phyloP scores from a whole-genome alignment of 2,329 filamentous ascomycete species.

The Aspergillus cejpii region DNA sequence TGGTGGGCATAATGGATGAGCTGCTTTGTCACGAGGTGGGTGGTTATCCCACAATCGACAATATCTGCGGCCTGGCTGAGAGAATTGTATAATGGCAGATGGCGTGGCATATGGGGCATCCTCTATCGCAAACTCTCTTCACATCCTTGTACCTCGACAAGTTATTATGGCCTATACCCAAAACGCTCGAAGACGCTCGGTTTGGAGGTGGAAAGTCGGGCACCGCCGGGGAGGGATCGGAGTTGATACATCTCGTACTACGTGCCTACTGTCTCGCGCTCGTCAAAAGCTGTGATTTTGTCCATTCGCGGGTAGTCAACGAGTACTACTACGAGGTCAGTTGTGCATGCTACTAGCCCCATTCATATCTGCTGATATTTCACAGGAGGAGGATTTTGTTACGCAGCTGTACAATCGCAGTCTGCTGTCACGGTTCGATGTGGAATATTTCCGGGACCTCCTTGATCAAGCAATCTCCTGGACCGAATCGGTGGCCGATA shows the following conservation, averaged over 20 bases:
- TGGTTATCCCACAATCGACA: background rate
- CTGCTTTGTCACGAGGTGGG: slow-evolving; percentile 77
- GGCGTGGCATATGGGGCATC: slow-evolving; percentile 95
- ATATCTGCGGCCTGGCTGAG: slow-evolving; percentile 7
- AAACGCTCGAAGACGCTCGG: slow-evolving; percentile 57
- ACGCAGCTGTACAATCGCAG: slow-evolving; percentile 81
- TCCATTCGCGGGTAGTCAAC: slow-evolving; percentile 68
- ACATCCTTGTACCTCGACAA: slow-evolving; percentile 87
- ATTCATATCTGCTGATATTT: slow-evolving; percentile 11
- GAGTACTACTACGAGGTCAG: slow-evolving; percentile 85
- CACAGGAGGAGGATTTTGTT: slow-evolving; percentile 89
- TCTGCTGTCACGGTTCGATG: slow-evolving; percentile 60
- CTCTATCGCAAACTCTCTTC: slow-evolving; percentile 87
- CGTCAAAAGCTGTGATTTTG: slow-evolving; percentile 73
- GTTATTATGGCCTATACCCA: slow-evolving; percentile 64
- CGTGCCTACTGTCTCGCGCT: slow-evolving; percentile 80
- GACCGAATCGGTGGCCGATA: slow-evolving; percentile 36
- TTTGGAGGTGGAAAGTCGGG: slow-evolving; percentile 43
- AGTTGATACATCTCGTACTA: slow-evolving; percentile 57
- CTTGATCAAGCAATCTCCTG: slow-evolving; percentile 52
- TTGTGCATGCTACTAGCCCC: slow-evolving; percentile 4
- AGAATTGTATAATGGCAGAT: slow-evolving; percentile 51
- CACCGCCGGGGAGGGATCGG: slow-evolving; percentile 27
- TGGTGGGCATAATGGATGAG: slow-evolving; percentile 91
- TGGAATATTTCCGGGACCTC: slow-evolving; percentile 49